Base-by-base conservation (phyloP, 805 yeast species). In the Wickerhamiella nectarea region DNA sequence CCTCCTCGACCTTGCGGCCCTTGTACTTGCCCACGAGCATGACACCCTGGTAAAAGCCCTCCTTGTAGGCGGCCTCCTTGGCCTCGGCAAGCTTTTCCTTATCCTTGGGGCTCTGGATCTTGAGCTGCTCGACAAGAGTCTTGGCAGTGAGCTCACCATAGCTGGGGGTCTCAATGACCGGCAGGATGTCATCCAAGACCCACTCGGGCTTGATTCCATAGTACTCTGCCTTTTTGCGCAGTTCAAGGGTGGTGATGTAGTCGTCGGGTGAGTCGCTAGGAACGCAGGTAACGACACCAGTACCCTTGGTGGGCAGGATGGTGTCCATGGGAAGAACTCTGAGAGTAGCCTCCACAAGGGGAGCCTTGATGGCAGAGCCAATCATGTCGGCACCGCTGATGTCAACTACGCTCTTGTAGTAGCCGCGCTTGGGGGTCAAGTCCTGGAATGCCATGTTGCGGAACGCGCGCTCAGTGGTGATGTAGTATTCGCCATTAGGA, bases 231-330 rank as follows among this genome's bases (percentile, higher is more conserved):
- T 89, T 89, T 69, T 84, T 77, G 55, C 72, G 72, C 55, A 91
- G 73, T 53, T 91, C 98, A 56, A 70, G 71, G 39, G 80, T 74
- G 48, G 95, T 91, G 64, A 89, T 78, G 60, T 57, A 91, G 69
- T 91, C 98, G 68, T 91, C 98, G 48, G 98, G 97, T 46, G 97
- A 87, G 64, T 87, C 95, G n/a, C 95, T 80, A 50, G 97, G 98
- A 50, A 87, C 97, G 70, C 95, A 91, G 5, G 97, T 89, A 46
- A 91, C 98, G 37, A 91, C 96, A 70, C 97, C 98, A 37, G 97
- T 91, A 74, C 98, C 98, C 70, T 91, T 91, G 45, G 77, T 71
- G 34, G 94, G 93, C 62, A 89, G 71, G 45, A 91, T 89, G 31
- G 96, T 85, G 65, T 89, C 97, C 98, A 91, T 91, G 54, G 98